phyloP scores from a whole-genome alignment of 495 filamentous ascomycete species.

The Xylaria venustula region DNA sequence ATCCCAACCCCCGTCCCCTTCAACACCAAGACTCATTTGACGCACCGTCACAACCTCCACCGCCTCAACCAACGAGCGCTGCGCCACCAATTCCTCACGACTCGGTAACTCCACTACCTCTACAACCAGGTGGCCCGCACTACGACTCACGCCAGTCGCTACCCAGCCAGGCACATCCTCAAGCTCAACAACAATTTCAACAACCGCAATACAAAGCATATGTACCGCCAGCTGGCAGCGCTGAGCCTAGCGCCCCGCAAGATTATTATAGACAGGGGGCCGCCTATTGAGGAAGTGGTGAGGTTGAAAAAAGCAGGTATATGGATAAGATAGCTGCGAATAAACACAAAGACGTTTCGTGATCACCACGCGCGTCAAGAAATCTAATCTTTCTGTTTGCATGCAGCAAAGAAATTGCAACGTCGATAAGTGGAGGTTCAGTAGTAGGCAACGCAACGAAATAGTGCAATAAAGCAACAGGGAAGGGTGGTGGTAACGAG shows the following conservation, averaged over 20 bases:
- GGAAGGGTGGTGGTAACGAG: no score
- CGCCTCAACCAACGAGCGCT: conserved; percentile 39
- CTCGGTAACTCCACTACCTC: conserved; percentile 39
- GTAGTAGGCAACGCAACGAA: background rate
- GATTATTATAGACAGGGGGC: conserved; percentile 38
- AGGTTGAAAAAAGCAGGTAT: background rate
- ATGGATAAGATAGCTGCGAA: background rate
- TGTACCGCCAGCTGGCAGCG: conserved; percentile 25
- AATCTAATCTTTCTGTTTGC: background rate
- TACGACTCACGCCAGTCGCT: conserved; percentile 43
- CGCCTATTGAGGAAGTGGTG: conserved; percentile 19
- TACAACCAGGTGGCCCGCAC: conserved; percentile 36
- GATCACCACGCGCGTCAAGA: background rate
- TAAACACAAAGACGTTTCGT: background rate
- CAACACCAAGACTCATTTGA: conserved; percentile 43
- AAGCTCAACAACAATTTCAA: conserved; percentile 12
- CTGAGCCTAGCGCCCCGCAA: conserved; percentile 34
- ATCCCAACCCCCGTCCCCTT: conserved; percentile 41
- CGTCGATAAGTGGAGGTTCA: background rate
- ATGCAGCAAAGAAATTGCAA: background rate
- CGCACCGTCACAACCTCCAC: conserved; percentile 40
- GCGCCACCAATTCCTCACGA: conserved; percentile 44
- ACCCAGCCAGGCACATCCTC: conserved; percentile 32
- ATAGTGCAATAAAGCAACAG: no score
- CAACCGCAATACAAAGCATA: conserved; percentile 46